Conservation (phyloP, 169 alveolate species). For the Eimeria sp. region DNA sequence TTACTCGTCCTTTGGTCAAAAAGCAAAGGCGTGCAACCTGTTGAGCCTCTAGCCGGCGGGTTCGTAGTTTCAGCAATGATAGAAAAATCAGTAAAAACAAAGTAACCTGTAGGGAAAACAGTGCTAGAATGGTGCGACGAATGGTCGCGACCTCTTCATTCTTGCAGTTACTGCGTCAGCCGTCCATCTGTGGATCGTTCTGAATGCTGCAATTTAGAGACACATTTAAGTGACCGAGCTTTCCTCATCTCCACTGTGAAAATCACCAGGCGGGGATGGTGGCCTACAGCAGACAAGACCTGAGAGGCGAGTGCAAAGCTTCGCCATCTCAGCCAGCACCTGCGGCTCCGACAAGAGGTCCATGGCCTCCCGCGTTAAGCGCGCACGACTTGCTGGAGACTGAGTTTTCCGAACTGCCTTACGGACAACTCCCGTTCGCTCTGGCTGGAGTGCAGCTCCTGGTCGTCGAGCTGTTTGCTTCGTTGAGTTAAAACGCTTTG, state of each 20-base stretch:
- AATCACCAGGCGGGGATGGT: neutral
- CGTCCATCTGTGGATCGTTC: neutral
- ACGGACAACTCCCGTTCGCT: neutral
- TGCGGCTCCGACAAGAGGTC: conserved; percentile 50
- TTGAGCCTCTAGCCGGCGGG: neutral
- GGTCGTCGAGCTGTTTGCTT: neutral
- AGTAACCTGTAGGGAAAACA: neutral
- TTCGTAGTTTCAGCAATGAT: neutral
- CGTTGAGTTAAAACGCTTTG: conserved; percentile 6
- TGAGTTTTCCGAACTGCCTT: neutral
- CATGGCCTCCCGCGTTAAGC: conserved; percentile 24
- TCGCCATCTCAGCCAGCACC: conserved; percentile 57
- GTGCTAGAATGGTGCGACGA: neutral
- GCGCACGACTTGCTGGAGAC: neutral
- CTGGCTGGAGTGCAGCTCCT: neutral
- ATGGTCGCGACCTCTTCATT: neutral
- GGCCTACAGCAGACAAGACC: conserved; percentile 13
- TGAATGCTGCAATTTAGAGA: neutral
- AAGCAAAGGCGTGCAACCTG: neutral
- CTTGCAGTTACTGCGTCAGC: conserved; percentile 3
- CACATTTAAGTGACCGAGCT: neutral
- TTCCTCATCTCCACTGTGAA: conserved; percentile 10
- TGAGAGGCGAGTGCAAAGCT: conserved; percentile 61
- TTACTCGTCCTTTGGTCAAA: neutral
- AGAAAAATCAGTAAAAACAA: neutral